These are phyloP conservation scores for Aplosporella prunicola DNA, from an alignment of 2,329 filamentous ascomycete genomes.

Conservation along the genomic window DNA sequence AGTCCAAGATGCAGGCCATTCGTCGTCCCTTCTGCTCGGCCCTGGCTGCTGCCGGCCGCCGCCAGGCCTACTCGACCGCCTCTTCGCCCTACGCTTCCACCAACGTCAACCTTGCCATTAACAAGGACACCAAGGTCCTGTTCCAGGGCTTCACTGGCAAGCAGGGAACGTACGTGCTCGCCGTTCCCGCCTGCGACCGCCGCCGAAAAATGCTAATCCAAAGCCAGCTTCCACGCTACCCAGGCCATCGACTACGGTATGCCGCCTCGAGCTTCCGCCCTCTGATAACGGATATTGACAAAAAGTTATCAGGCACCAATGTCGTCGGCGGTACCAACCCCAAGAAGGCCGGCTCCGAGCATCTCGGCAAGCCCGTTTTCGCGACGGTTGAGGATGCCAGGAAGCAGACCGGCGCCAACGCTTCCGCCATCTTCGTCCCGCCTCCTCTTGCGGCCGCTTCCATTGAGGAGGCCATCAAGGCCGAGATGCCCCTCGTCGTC, in stretches of 20 bases:
- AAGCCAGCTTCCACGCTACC: constrained; percentile 79
- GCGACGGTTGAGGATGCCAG: constrained; percentile 79
- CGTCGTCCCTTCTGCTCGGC: constrained; percentile 62
- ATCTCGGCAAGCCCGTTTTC: constrained; percentile 90
- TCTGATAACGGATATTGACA: constrained; percentile 6
- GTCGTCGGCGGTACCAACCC: constrained; percentile 98
- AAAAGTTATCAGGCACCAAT: constrained; percentile 62
- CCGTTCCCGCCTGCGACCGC: not conserved
- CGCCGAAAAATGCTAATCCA: constrained; percentile 15
- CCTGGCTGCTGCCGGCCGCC: constrained; percentile 57
- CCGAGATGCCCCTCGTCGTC: constrained; percentile 89
- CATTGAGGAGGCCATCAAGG: constrained; percentile 92
- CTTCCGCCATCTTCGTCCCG: constrained; percentile 92
- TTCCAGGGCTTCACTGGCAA: constrained; percentile 97
- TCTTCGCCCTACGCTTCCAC: constrained; percentile 43
- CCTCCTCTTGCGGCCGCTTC: constrained; percentile 84
- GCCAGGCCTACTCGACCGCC: constrained; percentile 66
- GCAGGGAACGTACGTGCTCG: constrained; percentile 61
- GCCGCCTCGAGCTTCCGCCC: constrained; percentile 13
- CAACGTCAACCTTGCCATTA: constrained; percentile 75
- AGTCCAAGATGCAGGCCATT: constrained; percentile 70
- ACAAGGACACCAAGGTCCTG: constrained; percentile 83
- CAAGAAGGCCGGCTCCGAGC: constrained; percentile 88
- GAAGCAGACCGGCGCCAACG: constrained; percentile 81
- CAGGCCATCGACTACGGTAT: constrained; percentile 98